A percentile compares a stretch with the other conserved stretches of the same genome.
Evolutionary conservation across 164 flowering plant species (phyloP).

Genomic region (Vitis riparia): DNA sequence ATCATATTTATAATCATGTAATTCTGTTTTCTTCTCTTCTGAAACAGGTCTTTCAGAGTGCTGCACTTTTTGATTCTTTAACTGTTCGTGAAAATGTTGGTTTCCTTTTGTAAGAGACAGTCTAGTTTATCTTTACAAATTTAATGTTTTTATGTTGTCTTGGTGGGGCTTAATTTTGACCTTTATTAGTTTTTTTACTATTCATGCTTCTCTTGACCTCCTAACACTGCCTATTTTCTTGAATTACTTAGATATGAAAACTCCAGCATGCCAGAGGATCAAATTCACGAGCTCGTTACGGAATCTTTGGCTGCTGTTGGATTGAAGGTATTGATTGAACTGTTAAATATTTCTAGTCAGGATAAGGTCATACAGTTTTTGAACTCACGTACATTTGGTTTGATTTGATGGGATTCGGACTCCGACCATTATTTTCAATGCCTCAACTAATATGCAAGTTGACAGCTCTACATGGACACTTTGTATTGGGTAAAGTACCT

Average conservation of each 20-base stretch:
- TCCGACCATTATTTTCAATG: background rate
- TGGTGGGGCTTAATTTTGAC: background rate
- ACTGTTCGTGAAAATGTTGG: conserved; percentile 99
- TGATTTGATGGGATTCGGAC: background rate
- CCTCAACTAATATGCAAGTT: background rate
- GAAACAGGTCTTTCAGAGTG: conserved; percentile 94
- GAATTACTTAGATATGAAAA: conserved; percentile 67
- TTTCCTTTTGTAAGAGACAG: conserved; percentile 81
- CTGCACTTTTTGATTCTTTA: conserved; percentile 95
- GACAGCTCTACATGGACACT: too few relatives aligned
- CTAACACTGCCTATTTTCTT: background rate
- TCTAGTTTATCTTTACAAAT: background rate
- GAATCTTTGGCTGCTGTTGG: conserved; percentile 96
- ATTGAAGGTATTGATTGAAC: conserved; percentile 60
- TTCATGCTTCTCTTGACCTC: background rate
- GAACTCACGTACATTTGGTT: conserved; percentile 1
- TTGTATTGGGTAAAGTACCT: too few relatives aligned
- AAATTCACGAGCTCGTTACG: conserved; percentile 76
- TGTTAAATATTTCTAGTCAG: background rate
- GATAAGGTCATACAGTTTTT: background rate
- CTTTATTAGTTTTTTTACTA: background rate
- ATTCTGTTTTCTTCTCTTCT: background rate
- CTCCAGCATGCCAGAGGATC: conserved; percentile 73
- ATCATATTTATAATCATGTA: background rate
- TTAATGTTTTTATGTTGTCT: background rate